Base-by-base conservation (phyloP, 495 filamentous ascomycete species). In the Talaromyces ruber region DNA sequence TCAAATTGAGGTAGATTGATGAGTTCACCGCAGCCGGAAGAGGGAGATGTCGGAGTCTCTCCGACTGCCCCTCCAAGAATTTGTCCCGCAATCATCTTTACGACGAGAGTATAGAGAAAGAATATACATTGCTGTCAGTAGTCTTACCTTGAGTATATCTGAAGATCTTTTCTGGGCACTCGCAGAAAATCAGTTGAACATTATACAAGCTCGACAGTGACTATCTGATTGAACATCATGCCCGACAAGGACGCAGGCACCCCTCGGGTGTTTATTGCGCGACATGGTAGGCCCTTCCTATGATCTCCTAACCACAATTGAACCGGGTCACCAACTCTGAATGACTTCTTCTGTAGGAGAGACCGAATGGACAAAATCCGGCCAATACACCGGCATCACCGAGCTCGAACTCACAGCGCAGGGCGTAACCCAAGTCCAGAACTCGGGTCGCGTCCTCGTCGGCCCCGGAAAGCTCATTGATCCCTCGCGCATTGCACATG, bases 341-440 rank as follows among this genome's bases (percentile, higher is more conserved):
- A 7, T 54, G 24, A n/a, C n/a, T n/a, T n/a, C 22, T 16, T 54
- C 51, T 26, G 34, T 59, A 80, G 77, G 86, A 66, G 89, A 97
- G 70, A 97, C 92, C 2, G 88, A 92, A 74, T 97, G 92, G 92
- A 90, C 90, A 2, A 80, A 92, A 61, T 89, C 85, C 66, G 92
- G 91, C 64, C 86, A 86, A 8, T 92, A 93, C 75, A 97, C 92
- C 0, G 89, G 92, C 52, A 81, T 73, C 12, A 88, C 87, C n/a
- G 92, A 97, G 63, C 83, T 97, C 50, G 84, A 88, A 0, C 82
- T 97, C 25, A 96, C 92, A 1, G 70, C 80, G 18, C 82, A 86
- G 64, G 92, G 92, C 28, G 84, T 88, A 67, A 84, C 83, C 65
- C 83, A 91, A 50, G 86, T 97, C 59, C 74, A 70, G 14, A 83